Conservation (phyloP, 805 yeast genomes). For the Ogataea salicorniae region DNA sequence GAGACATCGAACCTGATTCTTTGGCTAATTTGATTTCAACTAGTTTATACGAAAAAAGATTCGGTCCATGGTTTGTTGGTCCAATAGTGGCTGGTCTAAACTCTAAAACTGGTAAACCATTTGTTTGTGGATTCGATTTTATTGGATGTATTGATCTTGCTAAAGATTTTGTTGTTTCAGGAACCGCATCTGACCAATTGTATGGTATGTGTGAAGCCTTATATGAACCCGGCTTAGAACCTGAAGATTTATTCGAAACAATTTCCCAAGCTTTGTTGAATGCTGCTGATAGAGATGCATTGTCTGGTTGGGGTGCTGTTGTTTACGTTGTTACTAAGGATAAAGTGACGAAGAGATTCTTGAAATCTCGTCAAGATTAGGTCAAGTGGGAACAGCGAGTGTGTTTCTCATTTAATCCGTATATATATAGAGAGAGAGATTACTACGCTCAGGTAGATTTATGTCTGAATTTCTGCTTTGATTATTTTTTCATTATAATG, state of each 20-base stretch:
- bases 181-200: conserved; percentile 94
- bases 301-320: conserved; percentile 98
- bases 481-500: too few species aligned
- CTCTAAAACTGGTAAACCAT: conserved; percentile 78
- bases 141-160: conserved; percentile 97
- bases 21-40: conserved; percentile 91
- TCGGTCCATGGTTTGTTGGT: conserved; percentile 95
- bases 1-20: conserved; percentile 87
- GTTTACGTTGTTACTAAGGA: conserved; percentile 91
- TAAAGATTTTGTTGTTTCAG: conserved; percentile 89
- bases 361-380: conserved; percentile 94
- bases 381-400: background rate
- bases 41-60: conserved; percentile 83
- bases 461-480: too few species aligned
- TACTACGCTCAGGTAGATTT: background rate
- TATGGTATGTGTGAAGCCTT: conserved; percentile 98
- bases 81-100: conserved; percentile 95
- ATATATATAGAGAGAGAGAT: background rate
- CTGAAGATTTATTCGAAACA: conserved; percentile 94
- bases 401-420: background rate
- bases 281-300: conserved; percentile 95
- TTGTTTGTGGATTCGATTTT: conserved; percentile 90
- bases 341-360: conserved; percentile 77
- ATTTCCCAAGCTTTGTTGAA: conserved; percentile 88
- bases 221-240: conserved; percentile 88